Percentiles rank a stretch among this genome's conserved stretches.
phyloP scores from a whole-genome alignment of 1,284 basidiomycete species.

The Wolfiporia cocos region DNA sequence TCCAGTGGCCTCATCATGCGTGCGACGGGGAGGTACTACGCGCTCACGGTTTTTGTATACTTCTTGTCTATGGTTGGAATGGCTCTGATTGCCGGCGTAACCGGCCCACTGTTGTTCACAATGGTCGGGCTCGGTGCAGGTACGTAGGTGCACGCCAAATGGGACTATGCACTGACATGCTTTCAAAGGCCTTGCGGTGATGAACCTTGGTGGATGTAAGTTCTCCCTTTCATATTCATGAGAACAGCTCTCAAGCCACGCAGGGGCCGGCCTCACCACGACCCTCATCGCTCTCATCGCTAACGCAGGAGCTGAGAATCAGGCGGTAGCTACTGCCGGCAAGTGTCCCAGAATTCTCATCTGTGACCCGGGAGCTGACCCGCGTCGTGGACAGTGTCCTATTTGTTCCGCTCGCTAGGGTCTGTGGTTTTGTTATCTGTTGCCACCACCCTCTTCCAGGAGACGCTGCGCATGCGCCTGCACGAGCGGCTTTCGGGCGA shows the following conservation, averaged over 20 bases:
- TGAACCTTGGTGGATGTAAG: conserved; percentile 42
- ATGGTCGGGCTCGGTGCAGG: conserved; percentile 35
- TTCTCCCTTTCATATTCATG: neutral
- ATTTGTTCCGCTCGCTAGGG: conserved; percentile 61
- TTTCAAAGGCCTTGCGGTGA: conserved; percentile 33
- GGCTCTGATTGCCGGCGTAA: conserved; percentile 30
- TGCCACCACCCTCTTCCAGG: conserved; percentile 49
- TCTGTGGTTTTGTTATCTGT: conserved; percentile 50
- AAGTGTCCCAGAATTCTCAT: conserved; percentile 35
- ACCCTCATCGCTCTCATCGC: conserved; percentile 55
- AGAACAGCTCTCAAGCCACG: no score
- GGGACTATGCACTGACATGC: neutral
- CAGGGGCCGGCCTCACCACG: conserved; percentile 48
- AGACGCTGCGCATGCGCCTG: conserved; percentile 39
- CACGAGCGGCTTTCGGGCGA: conserved; percentile 32
- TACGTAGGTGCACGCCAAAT: conserved; percentile 17
- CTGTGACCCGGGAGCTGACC: conserved; percentile 48
- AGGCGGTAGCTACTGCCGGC: conserved; percentile 62
- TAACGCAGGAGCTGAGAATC: conserved; percentile 52
- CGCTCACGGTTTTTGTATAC: conserved; percentile 40
- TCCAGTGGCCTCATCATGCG: conserved; percentile 49
- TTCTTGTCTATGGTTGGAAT: conserved; percentile 33
- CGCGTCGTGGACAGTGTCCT: conserved; percentile 38
- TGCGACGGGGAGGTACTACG: conserved; percentile 50
- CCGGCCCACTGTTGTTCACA: conserved; percentile 33